Conservation (phyloP, 2,329 filamentous ascomycete genomes). For the Diatrype stigma region DNA sequence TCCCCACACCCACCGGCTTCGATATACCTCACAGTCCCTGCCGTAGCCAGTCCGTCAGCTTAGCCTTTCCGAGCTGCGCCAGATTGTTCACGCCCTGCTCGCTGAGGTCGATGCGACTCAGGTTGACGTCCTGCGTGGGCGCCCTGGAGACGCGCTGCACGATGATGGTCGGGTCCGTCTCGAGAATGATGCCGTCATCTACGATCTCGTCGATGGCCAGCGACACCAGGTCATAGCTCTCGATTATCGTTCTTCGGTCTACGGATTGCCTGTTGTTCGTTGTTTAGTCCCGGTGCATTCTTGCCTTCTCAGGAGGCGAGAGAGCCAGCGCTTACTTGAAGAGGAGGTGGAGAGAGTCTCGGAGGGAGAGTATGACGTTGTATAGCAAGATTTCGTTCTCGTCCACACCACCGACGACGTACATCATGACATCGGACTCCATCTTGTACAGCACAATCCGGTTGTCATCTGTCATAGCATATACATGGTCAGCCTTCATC, state of each 20-base stretch:
- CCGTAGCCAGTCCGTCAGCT: constrained; percentile 84
- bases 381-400: constrained; percentile 98
- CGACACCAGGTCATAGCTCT: constrained; percentile 96
- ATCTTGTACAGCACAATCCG: constrained; percentile 96
- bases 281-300: neutral
- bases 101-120: constrained; percentile 91
- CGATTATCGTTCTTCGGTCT: constrained; percentile 95
- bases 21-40: constrained; percentile 62
- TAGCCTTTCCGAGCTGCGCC: constrained; percentile 89
- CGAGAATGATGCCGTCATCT: constrained; percentile 92
- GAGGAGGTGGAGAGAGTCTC: constrained; percentile 84
- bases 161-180: constrained; percentile 94
- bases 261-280: constrained; percentile 71
- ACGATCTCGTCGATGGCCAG: constrained; percentile 93
- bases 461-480: constrained; percentile 61
- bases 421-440: constrained; percentile 94
- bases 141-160: constrained; percentile 89
- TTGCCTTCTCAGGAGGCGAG: neutral
- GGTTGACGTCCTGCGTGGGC: constrained; percentile 82
- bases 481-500: neutral
- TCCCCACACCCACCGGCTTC: constrained; percentile 1
- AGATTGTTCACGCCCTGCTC: constrained; percentile 94
- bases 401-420: constrained; percentile 84
- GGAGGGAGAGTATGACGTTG: constrained; percentile 85
- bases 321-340: constrained; percentile 65